A percentile compares a stretch with the other conserved stretches of the same genome.
Conservation (phyloP, 176 grass and related monocot genomes). For the Aegilops longissima region DNA sequence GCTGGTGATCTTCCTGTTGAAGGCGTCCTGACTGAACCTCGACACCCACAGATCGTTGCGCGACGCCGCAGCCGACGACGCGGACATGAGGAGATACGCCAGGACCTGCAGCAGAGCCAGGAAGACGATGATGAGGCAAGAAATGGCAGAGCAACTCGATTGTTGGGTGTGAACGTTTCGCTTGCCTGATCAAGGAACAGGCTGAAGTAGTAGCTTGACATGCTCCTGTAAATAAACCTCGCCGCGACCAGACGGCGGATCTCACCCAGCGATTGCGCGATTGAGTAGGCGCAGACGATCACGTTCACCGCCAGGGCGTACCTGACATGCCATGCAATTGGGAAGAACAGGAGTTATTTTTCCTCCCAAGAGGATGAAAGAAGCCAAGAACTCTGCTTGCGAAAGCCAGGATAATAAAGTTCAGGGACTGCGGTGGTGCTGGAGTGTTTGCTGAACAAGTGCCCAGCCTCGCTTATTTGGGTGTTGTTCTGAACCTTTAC, state of each 20-base stretch:
- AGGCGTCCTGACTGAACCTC: slow-evolving; percentile 72
- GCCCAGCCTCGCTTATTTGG: neutral
- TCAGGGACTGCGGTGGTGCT: neutral
- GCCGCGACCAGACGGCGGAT: slow-evolving; percentile 30
- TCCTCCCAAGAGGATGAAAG: neutral
- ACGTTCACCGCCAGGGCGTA: slow-evolving; percentile 70
- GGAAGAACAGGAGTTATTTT: neutral
- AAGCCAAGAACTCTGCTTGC: neutral
- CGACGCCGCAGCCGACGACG: slow-evolving; percentile 84
- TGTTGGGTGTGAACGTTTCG: neutral
- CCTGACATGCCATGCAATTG: slow-evolving; percentile 28
- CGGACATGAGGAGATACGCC: slow-evolving; percentile 89
- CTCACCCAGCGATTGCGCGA: slow-evolving; percentile 49
- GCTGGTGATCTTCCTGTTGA: slow-evolving; percentile 69
- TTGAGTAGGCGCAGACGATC: slow-evolving; percentile 69
- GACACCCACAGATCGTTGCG: slow-evolving; percentile 81
- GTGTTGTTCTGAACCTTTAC: neutral
- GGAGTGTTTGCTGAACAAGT: neutral
- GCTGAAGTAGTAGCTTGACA: slow-evolving; percentile 57
- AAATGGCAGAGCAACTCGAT: neutral
- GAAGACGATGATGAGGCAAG: neutral
- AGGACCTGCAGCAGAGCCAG: slow-evolving; percentile 47
- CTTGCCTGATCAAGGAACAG: slow-evolving; percentile 78
- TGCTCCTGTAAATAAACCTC: slow-evolving; percentile 39
- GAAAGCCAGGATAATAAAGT: neutral